Evolutionary conservation across 164 flowering plant genomes (phyloP), one percentile per base, ranked within the genome.

Genomic region (Amborella trichopoda): DNA sequence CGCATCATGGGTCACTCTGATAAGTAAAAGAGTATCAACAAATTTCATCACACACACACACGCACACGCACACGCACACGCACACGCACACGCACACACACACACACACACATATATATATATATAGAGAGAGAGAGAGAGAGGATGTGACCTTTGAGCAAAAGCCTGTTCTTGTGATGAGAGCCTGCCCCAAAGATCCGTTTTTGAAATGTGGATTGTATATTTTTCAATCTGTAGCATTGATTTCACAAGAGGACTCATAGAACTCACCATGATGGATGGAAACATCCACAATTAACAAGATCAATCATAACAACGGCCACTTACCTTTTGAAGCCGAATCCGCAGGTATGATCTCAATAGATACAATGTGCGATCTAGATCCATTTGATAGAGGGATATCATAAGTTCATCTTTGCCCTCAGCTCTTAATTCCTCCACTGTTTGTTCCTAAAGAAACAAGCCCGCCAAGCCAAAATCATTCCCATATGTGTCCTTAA

Each of bases 391-490:
- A 58, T 82, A 82, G 24, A 91, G 73, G 5, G 96, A 91, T 28
- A 82, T 66, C 2, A 66, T 77, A 19, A 80, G 77, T 4, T 89
- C 84, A 53, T 87, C 88, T 8, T 50, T 54, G 18, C 90, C 84
- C 60, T 47, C 64, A 23, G 47, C 62, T 11, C 53, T 60, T 52
- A 60, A 73, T 5, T 70, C 83, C 38, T 84, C 95, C 37, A 80
- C 68, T n/a, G 66, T 80, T 27, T 77, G 83, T 65, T 84, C 96
- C 99, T n/a, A n/a, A n/a, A n/a, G n/a, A n/a, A n/a, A n/a, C n/a
- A n/a, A n/a, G n/a, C n/a, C n/a, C n/a, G n/a, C n/a, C n/a, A n/a
- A n/a, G n/a, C n/a, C n/a, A n/a, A n/a, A n/a, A n/a, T n/a, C n/a
- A n/a, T n/a, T n/a, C n/a, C n/a, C n/a, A n/a, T n/a, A n/a, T n/a